phyloP scores from a whole-genome alignment of 1,139 yeast genomes.

The Debaryomycetaceae sp. region DNA sequence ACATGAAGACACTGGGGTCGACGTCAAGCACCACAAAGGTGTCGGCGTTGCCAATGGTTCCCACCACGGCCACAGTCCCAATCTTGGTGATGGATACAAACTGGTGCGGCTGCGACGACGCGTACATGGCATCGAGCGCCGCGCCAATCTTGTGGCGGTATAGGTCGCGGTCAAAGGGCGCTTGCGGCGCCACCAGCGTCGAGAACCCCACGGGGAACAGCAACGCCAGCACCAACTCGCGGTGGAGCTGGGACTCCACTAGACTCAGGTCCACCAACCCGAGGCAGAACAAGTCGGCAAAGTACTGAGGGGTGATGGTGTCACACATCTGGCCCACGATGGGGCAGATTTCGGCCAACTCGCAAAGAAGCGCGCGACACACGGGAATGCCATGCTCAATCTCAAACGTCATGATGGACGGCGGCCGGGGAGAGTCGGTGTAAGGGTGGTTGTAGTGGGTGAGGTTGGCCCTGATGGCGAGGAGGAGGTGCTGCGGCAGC shows the following conservation, averaged over 20 bases:
- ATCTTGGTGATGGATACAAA: conserved; percentile 40
- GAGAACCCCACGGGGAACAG: conserved; percentile 42
- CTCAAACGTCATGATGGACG: conserved; percentile 28
- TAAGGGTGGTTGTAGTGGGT: conserved; percentile 20
- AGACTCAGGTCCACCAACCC: conserved; percentile 34
- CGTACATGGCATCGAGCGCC: conserved; percentile 38
- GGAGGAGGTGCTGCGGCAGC: conserved; percentile 12
- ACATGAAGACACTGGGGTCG: conserved; percentile 12
- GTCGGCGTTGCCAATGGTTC: conserved; percentile 42
- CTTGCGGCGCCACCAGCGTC: conserved; percentile 16
- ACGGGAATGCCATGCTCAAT: conserved; percentile 36
- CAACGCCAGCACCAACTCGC: conserved; percentile 43
- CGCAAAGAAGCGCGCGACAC: conserved; percentile 33
- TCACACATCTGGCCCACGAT: conserved; percentile 40
- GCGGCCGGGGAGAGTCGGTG: conserved; percentile 8
- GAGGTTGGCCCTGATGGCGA: conserved; percentile 30
- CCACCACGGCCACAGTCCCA: conserved; percentile 43
- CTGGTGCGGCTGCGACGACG: conserved; percentile 37
- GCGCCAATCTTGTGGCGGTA: conserved; percentile 25
- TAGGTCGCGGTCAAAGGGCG: conserved; percentile 19
- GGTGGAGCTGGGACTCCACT: conserved; percentile 41
- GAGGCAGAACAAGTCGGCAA: conserved; percentile 38
- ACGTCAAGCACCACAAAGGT: conserved; percentile 35
- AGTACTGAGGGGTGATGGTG: conserved; percentile 44
- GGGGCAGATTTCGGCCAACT: conserved; percentile 31